Conservation (phyloP, 306 rosid species). For the Betula pendula region DNA sequence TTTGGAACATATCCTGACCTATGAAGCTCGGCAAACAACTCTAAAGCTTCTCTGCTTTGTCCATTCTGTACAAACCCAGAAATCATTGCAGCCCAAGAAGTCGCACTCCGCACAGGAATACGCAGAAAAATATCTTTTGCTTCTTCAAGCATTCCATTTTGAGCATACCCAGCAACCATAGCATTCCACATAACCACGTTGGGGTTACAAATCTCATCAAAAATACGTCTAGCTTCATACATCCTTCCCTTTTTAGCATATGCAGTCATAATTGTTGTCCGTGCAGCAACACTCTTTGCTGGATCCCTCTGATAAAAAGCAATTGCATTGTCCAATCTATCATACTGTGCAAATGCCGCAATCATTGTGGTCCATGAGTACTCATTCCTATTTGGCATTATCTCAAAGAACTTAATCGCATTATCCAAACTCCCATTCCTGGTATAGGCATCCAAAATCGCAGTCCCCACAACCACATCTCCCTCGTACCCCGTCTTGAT, state of each 20-base stretch:
- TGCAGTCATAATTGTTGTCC: slow-evolving; percentile 31
- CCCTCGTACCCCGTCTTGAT: slow-evolving; percentile 30
- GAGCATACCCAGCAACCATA: slow-evolving; percentile 39
- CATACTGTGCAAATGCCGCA: slow-evolving; percentile 28
- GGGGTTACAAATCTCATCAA: slow-evolving; percentile 33
- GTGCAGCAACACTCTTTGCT: slow-evolving; percentile 25
- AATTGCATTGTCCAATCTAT: slow-evolving; percentile 25
- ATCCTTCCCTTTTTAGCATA: slow-evolving; percentile 38
- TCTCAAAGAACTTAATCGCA: slow-evolving; percentile 27
- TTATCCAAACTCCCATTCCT: slow-evolving; percentile 32
- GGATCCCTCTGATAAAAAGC: slow-evolving; percentile 31
- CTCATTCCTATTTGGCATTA: slow-evolving; percentile 35
- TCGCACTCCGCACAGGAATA: slow-evolving; percentile 24
- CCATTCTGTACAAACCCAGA: slow-evolving; percentile 38
- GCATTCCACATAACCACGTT: slow-evolving; percentile 41
- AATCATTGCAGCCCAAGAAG: slow-evolving; percentile 41
- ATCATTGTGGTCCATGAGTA: slow-evolving; percentile 36
- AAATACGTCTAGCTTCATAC: slow-evolving; percentile 26
- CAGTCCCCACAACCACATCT: slow-evolving; percentile 34
- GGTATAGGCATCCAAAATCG: slow-evolving; percentile 31
- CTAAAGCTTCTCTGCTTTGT: slow-evolving; percentile 32
- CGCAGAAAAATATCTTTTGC: slow-evolving; percentile 32
- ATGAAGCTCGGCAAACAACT: slow-evolving; percentile 36
- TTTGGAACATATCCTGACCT: slow-evolving; percentile 30
- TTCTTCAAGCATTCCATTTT: slow-evolving; percentile 45